Percentiles rank a stretch among this genome's conserved stretches.
Conservation (phyloP, 768 basidiomycete species). For the Vararia minispora region DNA sequence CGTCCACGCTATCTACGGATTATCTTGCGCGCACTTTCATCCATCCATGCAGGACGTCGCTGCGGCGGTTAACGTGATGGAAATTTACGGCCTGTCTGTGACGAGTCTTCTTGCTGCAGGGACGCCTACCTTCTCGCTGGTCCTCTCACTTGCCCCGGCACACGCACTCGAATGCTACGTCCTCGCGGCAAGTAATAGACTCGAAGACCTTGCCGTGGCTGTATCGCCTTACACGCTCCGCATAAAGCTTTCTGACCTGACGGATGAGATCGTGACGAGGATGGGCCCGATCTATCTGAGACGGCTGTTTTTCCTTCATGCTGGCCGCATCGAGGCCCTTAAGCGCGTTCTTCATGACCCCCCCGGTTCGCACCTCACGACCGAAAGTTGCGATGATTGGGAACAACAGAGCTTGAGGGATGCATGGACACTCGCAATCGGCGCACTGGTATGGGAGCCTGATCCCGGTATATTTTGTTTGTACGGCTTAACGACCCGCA, state of each 20-base stretch:
- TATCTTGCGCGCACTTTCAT: constrained; percentile 65
- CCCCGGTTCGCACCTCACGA: constrained; percentile 65
- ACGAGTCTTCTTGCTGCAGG: constrained; percentile 34
- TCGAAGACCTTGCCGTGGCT: constrained; percentile 65
- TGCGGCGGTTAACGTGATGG: constrained; percentile 43
- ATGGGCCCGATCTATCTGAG: constrained; percentile 75
- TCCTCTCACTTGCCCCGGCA: constrained; percentile 58
- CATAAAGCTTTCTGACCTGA: constrained; percentile 52
- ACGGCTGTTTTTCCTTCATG: constrained; percentile 73
- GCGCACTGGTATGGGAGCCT: constrained; percentile 78
- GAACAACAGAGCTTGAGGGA: constrained; percentile 73
- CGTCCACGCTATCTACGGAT: constrained; percentile 60
- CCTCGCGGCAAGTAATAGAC: constrained; percentile 52
- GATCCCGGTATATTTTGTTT: constrained; percentile 46
- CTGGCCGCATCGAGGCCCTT: constrained; percentile 72
- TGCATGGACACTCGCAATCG: constrained; percentile 75
- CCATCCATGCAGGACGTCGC: constrained; percentile 51
- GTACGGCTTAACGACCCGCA: too few species aligned
- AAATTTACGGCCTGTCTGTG: constrained; percentile 48
- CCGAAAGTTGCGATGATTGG: constrained; percentile 49
- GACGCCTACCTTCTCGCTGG: constrained; percentile 43
- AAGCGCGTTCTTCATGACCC: constrained; percentile 69
- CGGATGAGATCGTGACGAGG: constrained; percentile 55
- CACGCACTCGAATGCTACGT: constrained; percentile 65
- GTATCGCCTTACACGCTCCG: constrained; percentile 68